Base-by-base conservation (phyloP, 345 rosid genomes). In the Hirschfeldia incana region DNA sequence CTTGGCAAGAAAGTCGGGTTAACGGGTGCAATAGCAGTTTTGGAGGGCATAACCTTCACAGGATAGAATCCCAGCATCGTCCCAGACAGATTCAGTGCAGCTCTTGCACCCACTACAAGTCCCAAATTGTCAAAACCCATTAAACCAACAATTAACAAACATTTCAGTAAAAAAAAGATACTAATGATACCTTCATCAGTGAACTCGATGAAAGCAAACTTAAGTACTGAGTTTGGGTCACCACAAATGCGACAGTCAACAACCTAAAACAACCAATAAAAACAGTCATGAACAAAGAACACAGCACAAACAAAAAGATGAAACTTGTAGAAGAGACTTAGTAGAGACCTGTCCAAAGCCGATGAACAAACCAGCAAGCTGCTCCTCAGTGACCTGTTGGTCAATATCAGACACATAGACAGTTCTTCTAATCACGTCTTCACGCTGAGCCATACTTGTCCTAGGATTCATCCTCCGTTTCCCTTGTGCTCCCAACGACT, bases 361-460 rank as follows among this genome's bases (percentile, higher is more conserved):
- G 17, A 94, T 76, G 76, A 94, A 94, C 63, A 94, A 83, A 80
- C 91, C 90, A 59, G 98, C 96, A 80, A 94, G 98, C 82, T 94
- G 96, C 86, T 94, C 98, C 80, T 94, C 98, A 30, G 98, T 92
- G 79, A 94, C 97, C 94, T 94, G 97, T 60, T 90, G 96, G 82
- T 92, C 97, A 81, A 94, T 87, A 83, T 91, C 98, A 80, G 98
- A 91, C 57, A 94, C 98, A 62, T 90, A 94, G 8, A 94, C 94
- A 67, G 98, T 94, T 88, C 92, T 84, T 59, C 91, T 83, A 61
- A 94, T 90, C 67, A 94, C 76, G 74, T 94, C 98, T 32, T 94
- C 97, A 44, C 89, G 81, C 76, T 94, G 98, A 68, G 98, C 98
- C 84, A 88, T 83, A 82, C 89, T 87, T 74, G 97, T 94, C 81